Conservation (phyloP, 192 early-diverging fungal species). For the Powellomyces hirtus region DNA sequence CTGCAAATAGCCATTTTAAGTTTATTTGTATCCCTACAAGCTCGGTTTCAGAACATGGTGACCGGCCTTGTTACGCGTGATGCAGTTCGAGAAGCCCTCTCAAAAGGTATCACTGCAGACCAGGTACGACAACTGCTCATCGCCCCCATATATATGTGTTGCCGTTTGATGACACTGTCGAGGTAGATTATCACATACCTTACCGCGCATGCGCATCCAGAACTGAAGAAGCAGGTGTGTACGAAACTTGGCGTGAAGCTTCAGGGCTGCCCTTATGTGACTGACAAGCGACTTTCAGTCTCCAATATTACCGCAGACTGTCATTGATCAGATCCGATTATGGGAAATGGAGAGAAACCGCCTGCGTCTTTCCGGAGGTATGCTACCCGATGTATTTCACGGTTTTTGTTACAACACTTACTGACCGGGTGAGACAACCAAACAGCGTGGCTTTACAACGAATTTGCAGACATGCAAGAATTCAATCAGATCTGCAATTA, state of each 20-base stretch:
- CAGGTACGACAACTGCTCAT: constrained; percentile 52
- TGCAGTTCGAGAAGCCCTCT: constrained; percentile 76
- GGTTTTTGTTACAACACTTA: background rate
- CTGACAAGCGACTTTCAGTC: constrained; percentile 24
- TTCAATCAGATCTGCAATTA: constrained; percentile 75
- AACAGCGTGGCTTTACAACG: constrained; percentile 68
- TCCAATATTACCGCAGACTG: constrained; percentile 84
- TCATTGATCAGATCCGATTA: constrained; percentile 90
- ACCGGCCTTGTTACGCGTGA: constrained; percentile 84
- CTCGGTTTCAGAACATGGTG: constrained; percentile 90
- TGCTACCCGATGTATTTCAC: background rate
- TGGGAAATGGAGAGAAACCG: constrained; percentile 97
- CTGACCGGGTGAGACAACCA: background rate
- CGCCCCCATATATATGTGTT: too few relatives aligned
- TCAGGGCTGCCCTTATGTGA: too few relatives aligned
- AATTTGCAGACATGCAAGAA: constrained; percentile 68
- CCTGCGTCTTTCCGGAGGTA: constrained; percentile 40
- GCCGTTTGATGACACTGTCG: background rate
- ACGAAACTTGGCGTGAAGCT: background rate
- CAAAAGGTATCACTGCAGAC: constrained; percentile 88
- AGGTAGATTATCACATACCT: constrained; percentile 92
- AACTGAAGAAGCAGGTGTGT: constrained; percentile 75
- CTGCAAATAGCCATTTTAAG: constrained; percentile 92
- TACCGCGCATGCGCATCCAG: constrained; percentile 84
- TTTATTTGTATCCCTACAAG: constrained; percentile 80